Evolutionary conservation across 106 monocot species (phyloP), one percentile per base, ranked within the genome.

Genomic region (Dactylorhiza incarnata): DNA sequence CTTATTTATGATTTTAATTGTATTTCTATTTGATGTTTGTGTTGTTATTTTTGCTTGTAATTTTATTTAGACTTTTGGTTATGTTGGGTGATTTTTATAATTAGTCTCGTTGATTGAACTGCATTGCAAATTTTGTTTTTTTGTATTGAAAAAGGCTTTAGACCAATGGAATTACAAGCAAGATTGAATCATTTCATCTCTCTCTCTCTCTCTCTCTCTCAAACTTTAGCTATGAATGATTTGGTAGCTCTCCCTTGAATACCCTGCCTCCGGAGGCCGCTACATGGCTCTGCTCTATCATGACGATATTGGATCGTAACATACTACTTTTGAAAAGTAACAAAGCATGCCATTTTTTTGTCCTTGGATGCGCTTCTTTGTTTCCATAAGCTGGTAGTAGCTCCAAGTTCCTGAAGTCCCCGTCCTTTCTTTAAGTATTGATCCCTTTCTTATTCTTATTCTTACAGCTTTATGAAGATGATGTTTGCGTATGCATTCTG

Each of bases 381-480:
- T 46, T 69, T 70, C 3, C 72, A 72, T 49, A 0, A 72, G 11
- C 49, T 12, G 9, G 11, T 72, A 72, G 44, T 49, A n/a, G 45
- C 45, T 69, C 17, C 45, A 69, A 69, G 14, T 69, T 46, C 7
- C 17, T 69, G 6, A 49, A 15, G 68, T 68, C 37, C 37, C 37
- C 3, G 37, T 69, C 16, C 15, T 69, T 69, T 69, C n/a, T 46
- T n/a, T 67, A 9, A 17, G 23, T 80, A 47, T 15, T 83, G 52
- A 43, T 77, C 76, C 12, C 20, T 49, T 49, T 54, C 2, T 72
- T 69, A 46, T 12, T 46, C 83, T 37, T 82, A 83, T 17, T 29
- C 5, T 73, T 84, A 49, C 91, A 97, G 97, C 75, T 97, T 65
- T 97, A 97, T 82, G 97, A 97, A 86, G 97, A 97, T 86, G 91